A percentile compares a stretch with the other conserved stretches of the same genome.
Conservation (phyloP, 345 rosid species). For the Combretum micranthum region DNA sequence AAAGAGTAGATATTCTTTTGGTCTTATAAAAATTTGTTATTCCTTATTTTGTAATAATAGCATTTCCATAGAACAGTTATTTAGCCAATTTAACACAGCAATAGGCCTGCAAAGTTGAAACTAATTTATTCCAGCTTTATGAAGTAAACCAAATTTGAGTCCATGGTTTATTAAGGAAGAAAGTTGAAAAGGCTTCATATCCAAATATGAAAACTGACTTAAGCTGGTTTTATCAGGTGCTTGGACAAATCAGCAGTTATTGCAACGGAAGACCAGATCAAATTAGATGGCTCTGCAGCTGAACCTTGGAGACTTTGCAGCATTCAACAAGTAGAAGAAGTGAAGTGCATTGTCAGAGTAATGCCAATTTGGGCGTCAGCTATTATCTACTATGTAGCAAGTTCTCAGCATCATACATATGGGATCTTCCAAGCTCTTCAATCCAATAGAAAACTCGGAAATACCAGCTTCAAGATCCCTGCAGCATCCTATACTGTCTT, state of each 20-base stretch:
- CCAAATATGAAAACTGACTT: too few species aligned
- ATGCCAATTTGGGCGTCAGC: slow-evolving; percentile 4
- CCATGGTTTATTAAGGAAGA: too few species aligned
- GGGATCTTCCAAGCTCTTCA: slow-evolving; percentile 20
- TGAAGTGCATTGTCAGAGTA: slow-evolving; percentile 5
- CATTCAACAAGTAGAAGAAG: slow-evolving; percentile 9
- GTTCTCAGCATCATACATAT: slow-evolving; percentile 12
- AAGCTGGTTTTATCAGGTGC: neutral
- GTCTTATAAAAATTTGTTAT: too few species aligned
- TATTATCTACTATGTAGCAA: neutral
- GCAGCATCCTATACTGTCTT: slow-evolving; percentile 17
- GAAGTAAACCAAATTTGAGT: too few species aligned
- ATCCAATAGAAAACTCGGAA: slow-evolving; percentile 6
- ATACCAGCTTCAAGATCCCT: slow-evolving; percentile 17
- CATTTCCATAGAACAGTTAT: too few species aligned
- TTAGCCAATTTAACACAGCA: too few species aligned
- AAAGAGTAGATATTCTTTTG: too few species aligned
- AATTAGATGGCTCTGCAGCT: slow-evolving; percentile 4
- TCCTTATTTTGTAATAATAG: too few species aligned
- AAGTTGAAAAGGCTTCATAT: too few species aligned
- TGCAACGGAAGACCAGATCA: slow-evolving; percentile 1
- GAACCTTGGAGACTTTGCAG: slow-evolving; percentile 9
- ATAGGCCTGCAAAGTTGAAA: too few species aligned
- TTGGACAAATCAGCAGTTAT: slow-evolving; percentile 10
- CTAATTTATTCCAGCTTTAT: too few species aligned